Conservation (phyloP, 257 asterid genomes). For the Asclepias syriaca region DNA sequence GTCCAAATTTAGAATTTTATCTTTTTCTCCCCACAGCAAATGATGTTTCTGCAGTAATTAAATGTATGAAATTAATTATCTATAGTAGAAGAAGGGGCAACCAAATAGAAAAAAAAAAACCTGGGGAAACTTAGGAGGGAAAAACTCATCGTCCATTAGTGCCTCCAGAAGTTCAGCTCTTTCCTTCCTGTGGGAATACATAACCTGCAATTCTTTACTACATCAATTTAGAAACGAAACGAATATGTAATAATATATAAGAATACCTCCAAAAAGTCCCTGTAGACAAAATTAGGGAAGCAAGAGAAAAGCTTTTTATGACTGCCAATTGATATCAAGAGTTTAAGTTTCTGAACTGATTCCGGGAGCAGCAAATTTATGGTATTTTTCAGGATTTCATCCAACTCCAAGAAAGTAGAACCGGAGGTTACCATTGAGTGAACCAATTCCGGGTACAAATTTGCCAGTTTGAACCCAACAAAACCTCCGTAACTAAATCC, state of each 20-base stretch:
- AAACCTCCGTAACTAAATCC: constrained; percentile 32
- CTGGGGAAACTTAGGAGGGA: constrained; percentile 11
- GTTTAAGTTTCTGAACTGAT: background rate
- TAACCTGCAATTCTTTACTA: constrained; percentile 11
- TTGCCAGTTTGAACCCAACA: constrained; percentile 24
- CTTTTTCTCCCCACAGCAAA: constrained; percentile 23
- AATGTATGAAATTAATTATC: too few relatives aligned
- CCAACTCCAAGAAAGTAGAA: constrained; percentile 8
- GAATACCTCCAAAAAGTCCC: constrained; percentile 18
- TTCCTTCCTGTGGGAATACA: constrained; percentile 26
- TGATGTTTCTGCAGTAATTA: constrained; percentile 10
- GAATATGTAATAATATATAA: too few relatives aligned
- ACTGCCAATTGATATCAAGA: constrained; percentile 16
- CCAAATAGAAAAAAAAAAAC: background rate
- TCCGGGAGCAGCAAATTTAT: constrained; percentile 24
- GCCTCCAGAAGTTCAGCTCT: constrained; percentile 24
- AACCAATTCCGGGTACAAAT: constrained; percentile 21
- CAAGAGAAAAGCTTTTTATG: constrained; percentile 13
- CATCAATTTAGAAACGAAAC: background rate
- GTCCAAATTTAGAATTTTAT: constrained; percentile 18
- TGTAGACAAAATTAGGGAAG: constrained; percentile 20
- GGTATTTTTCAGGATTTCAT: constrained; percentile 4
- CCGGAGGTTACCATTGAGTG: constrained; percentile 21
- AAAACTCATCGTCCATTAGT: constrained; percentile 16
- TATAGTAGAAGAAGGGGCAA: too few relatives aligned